Conservation (phyloP, 163 green algal species). For the Volvox carteri region DNA sequence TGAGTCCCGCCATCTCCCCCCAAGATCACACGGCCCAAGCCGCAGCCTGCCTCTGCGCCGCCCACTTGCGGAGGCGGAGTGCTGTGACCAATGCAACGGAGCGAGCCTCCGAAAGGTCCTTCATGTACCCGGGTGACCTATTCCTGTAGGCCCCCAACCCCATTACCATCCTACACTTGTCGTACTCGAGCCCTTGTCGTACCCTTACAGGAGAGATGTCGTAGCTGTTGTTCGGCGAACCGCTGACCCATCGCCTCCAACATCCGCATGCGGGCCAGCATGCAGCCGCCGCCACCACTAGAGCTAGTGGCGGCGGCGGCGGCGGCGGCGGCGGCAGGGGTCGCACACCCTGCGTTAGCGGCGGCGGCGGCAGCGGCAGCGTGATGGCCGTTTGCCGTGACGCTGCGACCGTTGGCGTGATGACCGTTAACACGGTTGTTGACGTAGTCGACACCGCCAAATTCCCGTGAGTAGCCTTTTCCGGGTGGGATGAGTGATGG, state of each 20-base stretch:
- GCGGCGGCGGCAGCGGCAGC: not conserved
- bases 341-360: not conserved
- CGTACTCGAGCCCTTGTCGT: too few species aligned
- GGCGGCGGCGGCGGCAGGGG: not conserved
- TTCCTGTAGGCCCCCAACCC: too few species aligned
- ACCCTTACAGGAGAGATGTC: slow-evolving; percentile 42
- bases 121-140: too few species aligned
- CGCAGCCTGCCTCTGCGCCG: too few species aligned
- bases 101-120: too few species aligned
- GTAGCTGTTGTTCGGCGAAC: slow-evolving; percentile 28
- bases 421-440: not conserved
- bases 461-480: slow-evolving; percentile 20
- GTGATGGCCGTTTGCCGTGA: not conserved
- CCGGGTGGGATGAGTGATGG: not conserved
- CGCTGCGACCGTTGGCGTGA: too few species aligned
- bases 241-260: slow-evolving; percentile 36
- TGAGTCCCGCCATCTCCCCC: too few species aligned
- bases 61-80: too few species aligned
- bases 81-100: too few species aligned
- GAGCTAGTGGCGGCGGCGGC: not conserved
- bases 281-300: not conserved
- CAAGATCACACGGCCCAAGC: too few species aligned
- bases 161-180: too few species aligned
- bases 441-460: not conserved
- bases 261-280: slow-evolving; percentile 42